These are phyloP conservation scores for Acer negundo DNA, from an alignment of 345 rosid species.

Conservation along the genomic window DNA sequence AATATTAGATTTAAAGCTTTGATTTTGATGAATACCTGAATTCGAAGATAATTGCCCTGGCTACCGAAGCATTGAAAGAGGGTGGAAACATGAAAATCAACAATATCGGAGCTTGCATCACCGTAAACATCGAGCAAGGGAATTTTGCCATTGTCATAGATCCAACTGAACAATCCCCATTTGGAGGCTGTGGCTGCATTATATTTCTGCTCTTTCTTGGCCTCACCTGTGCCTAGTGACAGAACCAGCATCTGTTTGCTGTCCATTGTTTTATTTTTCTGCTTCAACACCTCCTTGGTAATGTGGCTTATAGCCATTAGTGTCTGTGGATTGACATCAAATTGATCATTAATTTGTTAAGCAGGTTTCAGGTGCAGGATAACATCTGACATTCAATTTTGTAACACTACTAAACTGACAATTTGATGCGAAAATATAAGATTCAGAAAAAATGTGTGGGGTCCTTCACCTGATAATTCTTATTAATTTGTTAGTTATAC, in stretches of 20 bases:
- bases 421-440: no score
- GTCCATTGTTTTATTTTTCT: slow-evolving; percentile 5
- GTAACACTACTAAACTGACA: no score
- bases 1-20: no score
- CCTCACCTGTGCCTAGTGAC: slow-evolving; percentile 28
- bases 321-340: slow-evolving; percentile 1
- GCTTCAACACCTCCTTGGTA: slow-evolving; percentile 14
- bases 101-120: slow-evolving; percentile 21
- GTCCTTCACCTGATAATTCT: no score
- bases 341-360: no score
- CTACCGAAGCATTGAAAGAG: neutral
- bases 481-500: no score
- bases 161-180: slow-evolving; percentile 27
- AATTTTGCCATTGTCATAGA: neutral
- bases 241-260: slow-evolving; percentile 19
- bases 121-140: slow-evolving; percentile 16
- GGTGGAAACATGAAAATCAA: slow-evolving; percentile 19
- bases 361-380: no score
- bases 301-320: slow-evolving; percentile 18
- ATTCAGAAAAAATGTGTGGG: no score
- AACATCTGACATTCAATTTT: no score
- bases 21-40: slow-evolving; percentile 14
- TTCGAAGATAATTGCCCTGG: slow-evolving; percentile 22
- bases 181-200: slow-evolving; percentile 20
- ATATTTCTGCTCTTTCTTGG: slow-evolving; percentile 28